Evolutionary conservation across 2,329 filamentous ascomycete genomes (phyloP).

Genomic region (Leptographium lundbergii): DNA sequence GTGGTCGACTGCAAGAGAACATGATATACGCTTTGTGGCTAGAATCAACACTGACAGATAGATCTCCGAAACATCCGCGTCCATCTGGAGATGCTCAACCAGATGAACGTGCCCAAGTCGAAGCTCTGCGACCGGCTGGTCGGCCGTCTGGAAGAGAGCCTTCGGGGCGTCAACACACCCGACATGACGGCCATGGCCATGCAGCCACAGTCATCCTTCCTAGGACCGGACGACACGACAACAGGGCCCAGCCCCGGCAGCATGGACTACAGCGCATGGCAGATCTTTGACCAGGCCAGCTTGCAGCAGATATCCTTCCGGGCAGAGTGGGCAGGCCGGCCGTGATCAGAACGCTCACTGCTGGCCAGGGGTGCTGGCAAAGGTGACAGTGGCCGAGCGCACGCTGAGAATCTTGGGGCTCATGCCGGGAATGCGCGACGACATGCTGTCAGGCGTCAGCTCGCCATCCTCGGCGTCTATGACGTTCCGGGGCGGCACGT

Average conservation of each 20-base stretch:
- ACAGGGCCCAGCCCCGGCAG: not conserved
- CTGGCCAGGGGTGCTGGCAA: not conserved
- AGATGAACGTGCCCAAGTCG: slow-evolving; percentile 4
- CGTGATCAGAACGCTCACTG: not conserved
- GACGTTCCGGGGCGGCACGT: not conserved
- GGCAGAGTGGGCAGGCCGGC: not conserved
- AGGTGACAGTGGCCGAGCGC: slow-evolving; percentile 4
- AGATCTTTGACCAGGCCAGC: slow-evolving; percentile 11
- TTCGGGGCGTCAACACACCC: slow-evolving; percentile 5
- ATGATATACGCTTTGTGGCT: too few species aligned
- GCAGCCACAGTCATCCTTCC: not conserved
- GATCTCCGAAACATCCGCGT: slow-evolving; percentile 9
- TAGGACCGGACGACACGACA: not conserved
- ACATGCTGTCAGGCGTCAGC: slow-evolving; percentile 7
- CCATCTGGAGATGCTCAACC: slow-evolving; percentile 8
- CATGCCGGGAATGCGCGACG: slow-evolving; percentile 3
- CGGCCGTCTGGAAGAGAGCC: slow-evolving; percentile 7
- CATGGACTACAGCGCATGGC: slow-evolving; percentile 8
- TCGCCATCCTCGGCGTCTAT: not conserved
- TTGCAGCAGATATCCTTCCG: slow-evolving; percentile 6
- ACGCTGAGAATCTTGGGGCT: slow-evolving; percentile 3
- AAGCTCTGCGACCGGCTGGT: slow-evolving; percentile 5
- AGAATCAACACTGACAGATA: not conserved
- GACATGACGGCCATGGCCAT: not conserved
- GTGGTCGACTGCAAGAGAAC: too few species aligned